A percentile compares a stretch with the other conserved stretches of the same genome.
Conservation (phyloP, 1,284 basidiomycete genomes). For the Mycena sp. region DNA sequence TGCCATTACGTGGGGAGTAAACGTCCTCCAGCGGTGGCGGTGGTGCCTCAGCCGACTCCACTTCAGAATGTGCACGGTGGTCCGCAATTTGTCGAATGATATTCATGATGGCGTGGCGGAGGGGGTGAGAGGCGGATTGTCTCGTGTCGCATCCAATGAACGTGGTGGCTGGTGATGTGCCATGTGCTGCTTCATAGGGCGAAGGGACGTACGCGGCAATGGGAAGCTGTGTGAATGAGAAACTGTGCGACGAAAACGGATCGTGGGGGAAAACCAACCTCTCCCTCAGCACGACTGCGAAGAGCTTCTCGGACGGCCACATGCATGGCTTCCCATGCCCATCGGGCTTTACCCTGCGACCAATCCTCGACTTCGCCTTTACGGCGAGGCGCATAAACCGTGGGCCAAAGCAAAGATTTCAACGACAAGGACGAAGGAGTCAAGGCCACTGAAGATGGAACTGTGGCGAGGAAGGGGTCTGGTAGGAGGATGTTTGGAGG, state of each 20-base stretch:
- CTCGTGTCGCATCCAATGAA: slow-evolving; percentile 80
- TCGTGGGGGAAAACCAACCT: slow-evolving; percentile 54
- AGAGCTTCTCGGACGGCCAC: slow-evolving; percentile 60
- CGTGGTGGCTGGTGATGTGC: slow-evolving; percentile 44
- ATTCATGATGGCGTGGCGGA: slow-evolving; percentile 86
- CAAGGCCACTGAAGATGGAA: slow-evolving; percentile 79
- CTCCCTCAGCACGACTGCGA: slow-evolving; percentile 57
- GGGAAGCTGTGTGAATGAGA: slow-evolving; percentile 63
- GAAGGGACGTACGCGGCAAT: slow-evolving; percentile 80
- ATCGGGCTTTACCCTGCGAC: slow-evolving; percentile 69
- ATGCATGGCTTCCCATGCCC: slow-evolving; percentile 79
- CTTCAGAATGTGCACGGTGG: slow-evolving; percentile 50
- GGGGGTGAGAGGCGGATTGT: slow-evolving; percentile 66
- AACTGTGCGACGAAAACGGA: neutral
- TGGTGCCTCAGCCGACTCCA: neutral
- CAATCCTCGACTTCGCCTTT: slow-evolving; percentile 77
- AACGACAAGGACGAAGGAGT: slow-evolving; percentile 72
- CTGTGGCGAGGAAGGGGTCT: slow-evolving; percentile 63
- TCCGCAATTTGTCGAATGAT: slow-evolving; percentile 75
- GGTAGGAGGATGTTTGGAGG: slow-evolving; percentile 51
- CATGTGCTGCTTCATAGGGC: slow-evolving; percentile 55
- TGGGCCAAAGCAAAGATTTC: slow-evolving; percentile 85
- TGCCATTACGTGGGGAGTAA: slow-evolving; percentile 59
- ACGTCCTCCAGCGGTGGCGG: slow-evolving; percentile 29
- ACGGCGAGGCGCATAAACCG: slow-evolving; percentile 76